Conservation (phyloP, 2,329 filamentous ascomycete species). For the Pezicula radicicola region DNA sequence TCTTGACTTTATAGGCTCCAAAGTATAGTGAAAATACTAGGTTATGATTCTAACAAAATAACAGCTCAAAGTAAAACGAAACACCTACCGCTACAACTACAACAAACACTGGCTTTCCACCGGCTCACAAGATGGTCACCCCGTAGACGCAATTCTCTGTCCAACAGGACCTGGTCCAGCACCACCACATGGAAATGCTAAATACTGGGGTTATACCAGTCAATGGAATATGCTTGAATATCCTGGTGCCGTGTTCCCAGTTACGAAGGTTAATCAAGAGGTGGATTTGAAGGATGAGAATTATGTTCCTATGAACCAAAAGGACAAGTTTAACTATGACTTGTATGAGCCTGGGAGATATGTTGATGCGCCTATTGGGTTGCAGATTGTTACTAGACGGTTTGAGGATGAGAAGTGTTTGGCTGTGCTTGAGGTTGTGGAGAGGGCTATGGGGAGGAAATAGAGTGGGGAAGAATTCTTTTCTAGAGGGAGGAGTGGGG, state of each 20-base stretch:
- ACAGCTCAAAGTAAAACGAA: slow-evolving; percentile 8
- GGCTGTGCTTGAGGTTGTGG: slow-evolving; percentile 6
- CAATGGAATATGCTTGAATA: slow-evolving; percentile 68
- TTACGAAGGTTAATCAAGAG: slow-evolving; percentile 25
- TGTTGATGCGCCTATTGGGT: slow-evolving; percentile 30
- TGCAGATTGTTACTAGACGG: slow-evolving; percentile 29
- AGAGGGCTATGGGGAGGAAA: slow-evolving; percentile 10
- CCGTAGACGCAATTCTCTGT: slow-evolving; percentile 42
- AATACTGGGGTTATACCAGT: slow-evolving; percentile 59
- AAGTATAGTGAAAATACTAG: too few relatives aligned
- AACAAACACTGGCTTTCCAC: slow-evolving; percentile 11
- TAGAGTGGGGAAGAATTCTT: background rate
- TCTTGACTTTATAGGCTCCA: too few relatives aligned
- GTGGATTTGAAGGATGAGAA: slow-evolving; percentile 11
- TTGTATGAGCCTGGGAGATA: slow-evolving; percentile 28
- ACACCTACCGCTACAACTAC: slow-evolving; percentile 7
- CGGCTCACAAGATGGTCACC: slow-evolving; percentile 2
- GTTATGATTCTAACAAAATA: too few relatives aligned
- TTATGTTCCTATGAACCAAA: slow-evolving; percentile 25
- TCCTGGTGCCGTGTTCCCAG: slow-evolving; percentile 56
- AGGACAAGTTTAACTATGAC: slow-evolving; percentile 14
- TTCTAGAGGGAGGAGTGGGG: too few relatives aligned
- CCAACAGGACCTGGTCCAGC: slow-evolving; percentile 52
- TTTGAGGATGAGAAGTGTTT: slow-evolving; percentile 13
- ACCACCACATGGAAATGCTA: slow-evolving; percentile 42